Evolutionary conservation across 2,329 filamentous ascomycete species (phyloP).

Genomic region (Verticillium alfalfae): DNA sequence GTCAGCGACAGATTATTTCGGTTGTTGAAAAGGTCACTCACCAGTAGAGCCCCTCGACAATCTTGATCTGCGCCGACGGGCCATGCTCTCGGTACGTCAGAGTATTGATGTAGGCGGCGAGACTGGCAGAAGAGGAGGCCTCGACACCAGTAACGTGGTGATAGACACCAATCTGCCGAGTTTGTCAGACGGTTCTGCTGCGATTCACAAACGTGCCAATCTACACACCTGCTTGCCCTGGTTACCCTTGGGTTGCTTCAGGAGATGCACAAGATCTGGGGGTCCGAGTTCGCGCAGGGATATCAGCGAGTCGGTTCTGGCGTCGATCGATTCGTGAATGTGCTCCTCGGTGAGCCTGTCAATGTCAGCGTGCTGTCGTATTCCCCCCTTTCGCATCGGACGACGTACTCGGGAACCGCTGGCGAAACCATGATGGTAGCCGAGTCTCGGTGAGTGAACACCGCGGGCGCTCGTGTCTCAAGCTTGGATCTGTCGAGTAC

Average conservation of each 20-base stretch:
- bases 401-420: constrained; percentile 69
- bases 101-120: constrained; percentile 98
- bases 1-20: constrained; percentile 8
- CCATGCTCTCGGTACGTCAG: constrained; percentile 85
- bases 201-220: not conserved
- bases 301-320: constrained; percentile 82
- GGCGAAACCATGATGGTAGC: constrained; percentile 61
- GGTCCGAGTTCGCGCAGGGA: constrained; percentile 88
- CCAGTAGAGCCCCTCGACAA: constrained; percentile 93
- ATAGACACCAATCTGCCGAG: constrained; percentile 74
- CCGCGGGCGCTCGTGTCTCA: not conserved
- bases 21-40: constrained; percentile 33
- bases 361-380: constrained; percentile 9
- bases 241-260: constrained; percentile 64
- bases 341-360: constrained; percentile 87
- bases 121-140: constrained; percentile 91
- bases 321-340: constrained; percentile 84
- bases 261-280: constrained; percentile 89
- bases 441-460: not conserved
- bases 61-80: constrained; percentile 67
- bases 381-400: not conserved
- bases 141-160: constrained; percentile 98
- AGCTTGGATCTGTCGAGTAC: not conserved
- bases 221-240: constrained; percentile 45
- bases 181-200: not conserved